phyloP scores from a whole-genome alignment of 1,284 basidiomycete species.

The Schizophyllum commune region DNA sequence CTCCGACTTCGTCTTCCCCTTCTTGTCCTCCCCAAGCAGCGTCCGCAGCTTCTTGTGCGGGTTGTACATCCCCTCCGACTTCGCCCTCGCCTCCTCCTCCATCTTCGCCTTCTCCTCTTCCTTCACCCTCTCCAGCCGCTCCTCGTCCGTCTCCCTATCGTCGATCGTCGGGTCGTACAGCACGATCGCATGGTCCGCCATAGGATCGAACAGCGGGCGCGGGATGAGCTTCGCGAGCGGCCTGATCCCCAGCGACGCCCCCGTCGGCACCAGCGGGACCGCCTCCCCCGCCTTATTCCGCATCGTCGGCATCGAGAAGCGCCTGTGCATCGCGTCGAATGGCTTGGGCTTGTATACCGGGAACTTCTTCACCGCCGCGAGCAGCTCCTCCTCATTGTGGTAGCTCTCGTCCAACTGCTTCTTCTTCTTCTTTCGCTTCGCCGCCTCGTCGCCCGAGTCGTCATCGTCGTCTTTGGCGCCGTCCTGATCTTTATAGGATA shows the following conservation, averaged over 20 bases:
- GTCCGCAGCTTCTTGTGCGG: slow-evolving; percentile 89
- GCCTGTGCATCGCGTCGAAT: slow-evolving; percentile 49
- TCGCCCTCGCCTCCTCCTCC: slow-evolving; percentile 58
- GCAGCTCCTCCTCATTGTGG: slow-evolving; percentile 48
- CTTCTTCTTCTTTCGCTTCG: slow-evolving; percentile 40
- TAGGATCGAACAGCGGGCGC: slow-evolving; percentile 90
- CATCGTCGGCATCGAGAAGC: slow-evolving; percentile 89
- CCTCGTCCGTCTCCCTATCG: slow-evolving; percentile 81
- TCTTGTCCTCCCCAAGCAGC: slow-evolving; percentile 72
- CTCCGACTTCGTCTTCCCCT: slow-evolving; percentile 56
- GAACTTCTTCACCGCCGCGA: slow-evolving; percentile 63
- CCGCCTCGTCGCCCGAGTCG: slow-evolving; percentile 44
- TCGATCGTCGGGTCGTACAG: slow-evolving; percentile 97
- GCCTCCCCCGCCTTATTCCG: slow-evolving; percentile 70
- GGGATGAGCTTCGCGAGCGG: slow-evolving; percentile 81
- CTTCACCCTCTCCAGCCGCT: slow-evolving; percentile 61
- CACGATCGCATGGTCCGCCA: slow-evolving; percentile 97
- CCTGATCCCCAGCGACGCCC: slow-evolving; percentile 81
- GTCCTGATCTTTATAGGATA: slow-evolving; percentile 71
- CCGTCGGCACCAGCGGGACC: slow-evolving; percentile 58
- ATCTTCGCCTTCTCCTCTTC: slow-evolving; percentile 61
- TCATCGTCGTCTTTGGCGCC: slow-evolving; percentile 35
- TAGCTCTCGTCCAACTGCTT: slow-evolving; percentile 43
- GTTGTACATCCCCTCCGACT: slow-evolving; percentile 66
- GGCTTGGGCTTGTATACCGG: slow-evolving; percentile 84